phyloP scores from a whole-genome alignment of 768 basidiomycete species.

The Boletus coccyginus region DNA sequence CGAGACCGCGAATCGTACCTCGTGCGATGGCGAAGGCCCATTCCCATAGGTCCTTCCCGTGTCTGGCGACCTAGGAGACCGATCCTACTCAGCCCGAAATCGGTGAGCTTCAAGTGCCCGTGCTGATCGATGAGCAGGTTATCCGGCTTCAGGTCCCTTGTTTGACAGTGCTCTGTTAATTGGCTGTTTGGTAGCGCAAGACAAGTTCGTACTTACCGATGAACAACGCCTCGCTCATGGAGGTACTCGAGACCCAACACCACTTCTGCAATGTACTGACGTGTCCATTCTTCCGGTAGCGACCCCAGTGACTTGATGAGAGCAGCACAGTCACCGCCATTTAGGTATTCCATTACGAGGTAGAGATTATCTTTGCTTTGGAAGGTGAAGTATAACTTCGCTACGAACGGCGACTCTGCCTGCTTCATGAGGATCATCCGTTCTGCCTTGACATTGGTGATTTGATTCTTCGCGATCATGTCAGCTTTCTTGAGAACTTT shows the following conservation, averaged over 20 bases:
- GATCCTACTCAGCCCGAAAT: slow-evolving; percentile 95
- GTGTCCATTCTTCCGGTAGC: slow-evolving; percentile 95
- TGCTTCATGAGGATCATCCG: slow-evolving; percentile 99
- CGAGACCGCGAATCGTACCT: slow-evolving; percentile 68
- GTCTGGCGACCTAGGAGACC: slow-evolving; percentile 98
- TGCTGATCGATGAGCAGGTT: slow-evolving; percentile 96
- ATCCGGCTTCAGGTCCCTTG: slow-evolving; percentile 95
- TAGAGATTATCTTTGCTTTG: slow-evolving; percentile 99
- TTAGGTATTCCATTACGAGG: slow-evolving; percentile 99
- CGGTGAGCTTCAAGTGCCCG: slow-evolving; percentile 96
- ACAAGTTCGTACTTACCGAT: slow-evolving; percentile 64
- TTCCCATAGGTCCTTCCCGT: slow-evolving; percentile 51
- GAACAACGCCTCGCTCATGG: slow-evolving; percentile 93
- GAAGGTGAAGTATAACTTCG: slow-evolving; percentile 97
- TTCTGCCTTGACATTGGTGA: slow-evolving; percentile 99
- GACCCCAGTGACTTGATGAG: slow-evolving; percentile 94
- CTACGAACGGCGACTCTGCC: slow-evolving; percentile 96
- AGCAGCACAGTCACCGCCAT: slow-evolving; percentile 96
- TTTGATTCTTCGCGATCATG: slow-evolving; percentile 99
- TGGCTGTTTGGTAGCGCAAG: background rate
- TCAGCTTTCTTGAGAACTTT: slow-evolving; percentile 99
- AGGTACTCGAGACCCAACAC: slow-evolving; percentile 93
- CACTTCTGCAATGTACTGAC: slow-evolving; percentile 95
- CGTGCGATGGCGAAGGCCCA: slow-evolving; percentile 50
- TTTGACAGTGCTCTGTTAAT: slow-evolving; percentile 9